Evolutionary conservation across 2,329 filamentous ascomycete species (phyloP).

Genomic region (Claviceps africana): DNA sequence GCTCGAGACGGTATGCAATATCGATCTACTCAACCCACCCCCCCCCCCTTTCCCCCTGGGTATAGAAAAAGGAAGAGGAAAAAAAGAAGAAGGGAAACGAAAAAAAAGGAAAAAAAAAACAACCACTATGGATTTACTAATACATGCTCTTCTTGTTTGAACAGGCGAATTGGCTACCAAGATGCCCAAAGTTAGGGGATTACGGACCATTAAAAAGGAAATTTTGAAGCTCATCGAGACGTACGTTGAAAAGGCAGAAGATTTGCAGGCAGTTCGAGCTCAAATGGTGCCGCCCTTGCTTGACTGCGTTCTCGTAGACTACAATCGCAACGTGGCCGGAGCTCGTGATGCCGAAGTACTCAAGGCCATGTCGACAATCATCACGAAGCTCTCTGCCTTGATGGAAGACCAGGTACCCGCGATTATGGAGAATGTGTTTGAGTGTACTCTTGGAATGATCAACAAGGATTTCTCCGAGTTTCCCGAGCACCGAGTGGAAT

Average conservation of each 20-base stretch:
- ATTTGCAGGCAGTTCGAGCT: conserved; percentile 79
- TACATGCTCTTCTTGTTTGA: not conserved
- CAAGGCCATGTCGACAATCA: conserved; percentile 95
- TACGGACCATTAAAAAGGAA: conserved; percentile 98
- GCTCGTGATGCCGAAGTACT: conserved; percentile 92
- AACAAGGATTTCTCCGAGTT: conserved; percentile 99
- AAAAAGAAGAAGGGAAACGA: too few relatives aligned
- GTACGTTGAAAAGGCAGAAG: conserved; percentile 95
- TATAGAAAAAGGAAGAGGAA: too few relatives aligned
- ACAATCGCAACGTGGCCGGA: conserved; percentile 91
- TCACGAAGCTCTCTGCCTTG: conserved; percentile 83
- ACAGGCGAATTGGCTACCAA: conserved; percentile 83
- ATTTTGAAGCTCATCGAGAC: conserved; percentile 97
- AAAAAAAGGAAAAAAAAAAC: too few relatives aligned
- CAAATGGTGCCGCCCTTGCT: conserved; percentile 94
- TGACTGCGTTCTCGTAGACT: conserved; percentile 87
- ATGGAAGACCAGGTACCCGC: conserved; percentile 98
- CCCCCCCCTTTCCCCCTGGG: too few relatives aligned
- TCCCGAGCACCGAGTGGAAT: conserved; percentile 96
- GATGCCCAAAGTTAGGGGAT: conserved; percentile 87
- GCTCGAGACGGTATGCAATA: conserved; percentile 56
- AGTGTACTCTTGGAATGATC: conserved; percentile 98
- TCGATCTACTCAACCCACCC: not conserved
- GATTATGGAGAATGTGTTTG: conserved; percentile 97
- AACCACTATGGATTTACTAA: not conserved